These are phyloP conservation scores for Kitagawia praeruptora DNA, from an alignment of 129 eudicot genomes.

Conservation along the genomic window DNA sequence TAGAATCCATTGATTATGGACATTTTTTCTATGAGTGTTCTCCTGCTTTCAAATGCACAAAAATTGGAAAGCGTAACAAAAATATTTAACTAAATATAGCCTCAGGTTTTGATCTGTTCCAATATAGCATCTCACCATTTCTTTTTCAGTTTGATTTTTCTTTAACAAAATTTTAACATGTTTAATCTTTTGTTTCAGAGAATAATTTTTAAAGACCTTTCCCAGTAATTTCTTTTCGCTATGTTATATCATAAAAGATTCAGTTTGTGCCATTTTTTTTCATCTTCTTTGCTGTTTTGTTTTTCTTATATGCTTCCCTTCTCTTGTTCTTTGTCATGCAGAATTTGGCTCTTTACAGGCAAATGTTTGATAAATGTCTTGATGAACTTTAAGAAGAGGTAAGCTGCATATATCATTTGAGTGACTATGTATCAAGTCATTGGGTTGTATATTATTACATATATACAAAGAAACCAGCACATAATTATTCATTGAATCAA, in stretches of 20 bases:
- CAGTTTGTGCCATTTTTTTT: not conserved
- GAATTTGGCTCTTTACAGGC: slow-evolving; percentile 63
- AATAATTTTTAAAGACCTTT: not conserved
- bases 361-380: slow-evolving; percentile 33
- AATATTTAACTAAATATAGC: not conserved
- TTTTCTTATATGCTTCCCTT: slow-evolving; percentile 1
- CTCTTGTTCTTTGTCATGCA: slow-evolving; percentile 19
- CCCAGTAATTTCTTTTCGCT: not conserved
- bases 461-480: not conserved
- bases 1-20: not conserved
- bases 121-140: not conserved
- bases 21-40: not conserved
- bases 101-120: not conserved
- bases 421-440: not conserved
- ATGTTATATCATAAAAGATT: not conserved
- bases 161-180: not conserved
- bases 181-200: not conserved
- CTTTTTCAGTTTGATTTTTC: not conserved
- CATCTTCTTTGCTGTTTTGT: not conserved
- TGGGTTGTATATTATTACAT: not conserved
- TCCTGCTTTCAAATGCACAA: not conserved
- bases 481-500: not conserved
- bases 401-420: not conserved
- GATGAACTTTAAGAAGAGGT: slow-evolving; percentile 15
- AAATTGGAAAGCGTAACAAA: not conserved